Conservation (phyloP, 2,329 filamentous ascomycete genomes). For the Claviceps sp. region DNA sequence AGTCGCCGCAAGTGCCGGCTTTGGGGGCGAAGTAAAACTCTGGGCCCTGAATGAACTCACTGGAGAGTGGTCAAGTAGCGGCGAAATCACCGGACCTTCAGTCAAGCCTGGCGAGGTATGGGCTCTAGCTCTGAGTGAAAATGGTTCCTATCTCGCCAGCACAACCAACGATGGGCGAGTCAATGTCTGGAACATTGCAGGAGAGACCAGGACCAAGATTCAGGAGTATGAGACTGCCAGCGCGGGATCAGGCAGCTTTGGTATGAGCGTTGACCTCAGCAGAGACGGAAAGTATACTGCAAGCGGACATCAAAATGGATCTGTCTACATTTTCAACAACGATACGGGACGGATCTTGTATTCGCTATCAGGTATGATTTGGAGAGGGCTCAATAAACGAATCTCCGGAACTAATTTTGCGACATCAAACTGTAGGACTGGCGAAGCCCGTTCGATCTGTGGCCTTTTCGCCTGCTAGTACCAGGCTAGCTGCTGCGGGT, state of each 20-base stretch:
- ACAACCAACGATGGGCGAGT: conserved; percentile 80
- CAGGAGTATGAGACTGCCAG: conserved; percentile 69
- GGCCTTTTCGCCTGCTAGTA: conserved; percentile 76
- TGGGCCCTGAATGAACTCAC: conserved; percentile 53
- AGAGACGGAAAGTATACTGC: conserved; percentile 74
- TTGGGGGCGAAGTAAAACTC: conserved; percentile 75
- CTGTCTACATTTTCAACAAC: conserved; percentile 91
- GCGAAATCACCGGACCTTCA: conserved; percentile 27
- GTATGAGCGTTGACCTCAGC: conserved; percentile 71
- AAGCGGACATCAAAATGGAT: conserved; percentile 84
- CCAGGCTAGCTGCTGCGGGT: conserved; percentile 75
- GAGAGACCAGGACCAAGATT: conserved; percentile 47
- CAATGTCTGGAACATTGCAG: conserved; percentile 68
- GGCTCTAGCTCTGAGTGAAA: conserved; percentile 74
- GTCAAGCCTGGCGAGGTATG: conserved; percentile 62
- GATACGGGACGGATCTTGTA: conserved; percentile 74
- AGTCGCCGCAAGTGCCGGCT: conserved; percentile 71
- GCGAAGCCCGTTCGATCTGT: conserved; percentile 77
- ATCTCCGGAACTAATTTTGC: background rate
- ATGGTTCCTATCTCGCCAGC: conserved; percentile 73
- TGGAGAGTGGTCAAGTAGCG: conserved; percentile 34
- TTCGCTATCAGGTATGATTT: conserved; percentile 57
- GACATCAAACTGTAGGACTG: conserved; percentile 41
- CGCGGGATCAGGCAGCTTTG: conserved; percentile 70
- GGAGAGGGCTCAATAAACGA: too few species aligned